phyloP scores from a whole-genome alignment of 805 yeast genomes.

The Cyberlindnera mycetangii region DNA sequence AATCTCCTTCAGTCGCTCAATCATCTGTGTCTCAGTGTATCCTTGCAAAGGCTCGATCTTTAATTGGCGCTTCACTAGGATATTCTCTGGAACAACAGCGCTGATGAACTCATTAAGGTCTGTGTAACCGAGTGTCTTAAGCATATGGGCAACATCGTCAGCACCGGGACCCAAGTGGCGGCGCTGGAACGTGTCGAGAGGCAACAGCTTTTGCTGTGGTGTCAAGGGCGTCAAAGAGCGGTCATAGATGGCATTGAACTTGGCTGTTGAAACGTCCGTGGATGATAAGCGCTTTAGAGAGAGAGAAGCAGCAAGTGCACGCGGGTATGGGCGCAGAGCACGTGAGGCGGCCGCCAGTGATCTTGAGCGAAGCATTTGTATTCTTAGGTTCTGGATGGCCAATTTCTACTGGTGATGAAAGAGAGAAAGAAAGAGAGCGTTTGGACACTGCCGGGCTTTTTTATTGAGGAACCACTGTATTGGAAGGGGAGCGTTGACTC shows the following conservation, averaged over 20 bases:
- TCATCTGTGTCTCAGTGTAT: constrained; percentile 77
- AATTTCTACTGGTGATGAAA: neutral
- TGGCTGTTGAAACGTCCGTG: constrained; percentile 55
- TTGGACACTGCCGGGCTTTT: neutral
- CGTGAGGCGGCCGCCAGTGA: constrained; percentile 3
- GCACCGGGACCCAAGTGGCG: constrained; percentile 89
- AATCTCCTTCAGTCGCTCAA: constrained; percentile 59
- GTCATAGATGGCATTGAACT: constrained; percentile 46
- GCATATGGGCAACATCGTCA: constrained; percentile 60
- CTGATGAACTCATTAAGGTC: constrained; percentile 70
- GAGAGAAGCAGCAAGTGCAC: neutral
- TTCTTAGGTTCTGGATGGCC: neutral
- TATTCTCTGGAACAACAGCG: constrained; percentile 73
- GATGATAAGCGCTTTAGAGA: too few species aligned
- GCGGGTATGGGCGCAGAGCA: constrained; percentile 1
- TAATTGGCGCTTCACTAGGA: constrained; percentile 66
- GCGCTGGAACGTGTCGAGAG: constrained; percentile 80
- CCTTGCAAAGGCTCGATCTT: constrained; percentile 69
- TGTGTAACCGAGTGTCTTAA: constrained; percentile 56
- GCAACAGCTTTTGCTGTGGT: constrained; percentile 24
- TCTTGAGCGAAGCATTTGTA: constrained; percentile 7
- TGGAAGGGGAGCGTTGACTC: neutral
- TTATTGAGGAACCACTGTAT: too few species aligned
- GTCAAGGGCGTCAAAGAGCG: constrained; percentile 30
- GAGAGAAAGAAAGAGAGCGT: neutral